Conservation (phyloP, 164 flowering plant species). For the Kalanchoe fedtschenkoi region DNA sequence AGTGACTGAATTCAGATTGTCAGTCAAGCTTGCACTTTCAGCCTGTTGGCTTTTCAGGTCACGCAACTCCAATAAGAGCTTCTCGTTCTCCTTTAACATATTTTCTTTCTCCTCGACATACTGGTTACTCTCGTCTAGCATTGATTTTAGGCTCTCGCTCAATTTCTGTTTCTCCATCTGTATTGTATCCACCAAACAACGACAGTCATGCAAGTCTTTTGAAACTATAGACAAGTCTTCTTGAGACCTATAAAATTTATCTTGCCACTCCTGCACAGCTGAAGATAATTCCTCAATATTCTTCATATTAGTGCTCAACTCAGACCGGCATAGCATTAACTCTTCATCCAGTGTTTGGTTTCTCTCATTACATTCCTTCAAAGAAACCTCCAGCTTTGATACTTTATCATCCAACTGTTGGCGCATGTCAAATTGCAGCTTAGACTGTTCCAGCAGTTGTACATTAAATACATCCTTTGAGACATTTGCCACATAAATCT, state of each 20-base stretch:
- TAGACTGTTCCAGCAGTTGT: constrained; percentile 47
- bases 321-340: constrained; percentile 39
- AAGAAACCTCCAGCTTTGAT: constrained; percentile 29
- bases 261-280: constrained; percentile 33
- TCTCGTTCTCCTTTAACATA: constrained; percentile 19
- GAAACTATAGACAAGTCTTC: constrained; percentile 29
- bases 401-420: constrained; percentile 33
- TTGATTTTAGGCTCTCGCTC: constrained; percentile 12
- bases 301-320: constrained; percentile 33
- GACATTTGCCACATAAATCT: constrained; percentile 40
- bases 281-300: constrained; percentile 29
- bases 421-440: constrained; percentile 27
- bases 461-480: constrained; percentile 39
- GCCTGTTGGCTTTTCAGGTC: constrained; percentile 15
- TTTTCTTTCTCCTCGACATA: constrained; percentile 23
- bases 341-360: constrained; percentile 41
- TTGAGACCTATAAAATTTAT: constrained; percentile 35
- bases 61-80: constrained; percentile 15
- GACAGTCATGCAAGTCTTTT: constrained; percentile 17
- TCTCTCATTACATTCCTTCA: constrained; percentile 29
- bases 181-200: constrained; percentile 15
- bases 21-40: constrained; percentile 23
- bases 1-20: constrained; percentile 11
- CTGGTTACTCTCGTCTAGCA: constrained; percentile 15
- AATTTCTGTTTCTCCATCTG: constrained; percentile 19